Evolutionary conservation across 2,329 filamentous ascomycete genomes (phyloP).

Genomic region (Fusarium continuum): DNA sequence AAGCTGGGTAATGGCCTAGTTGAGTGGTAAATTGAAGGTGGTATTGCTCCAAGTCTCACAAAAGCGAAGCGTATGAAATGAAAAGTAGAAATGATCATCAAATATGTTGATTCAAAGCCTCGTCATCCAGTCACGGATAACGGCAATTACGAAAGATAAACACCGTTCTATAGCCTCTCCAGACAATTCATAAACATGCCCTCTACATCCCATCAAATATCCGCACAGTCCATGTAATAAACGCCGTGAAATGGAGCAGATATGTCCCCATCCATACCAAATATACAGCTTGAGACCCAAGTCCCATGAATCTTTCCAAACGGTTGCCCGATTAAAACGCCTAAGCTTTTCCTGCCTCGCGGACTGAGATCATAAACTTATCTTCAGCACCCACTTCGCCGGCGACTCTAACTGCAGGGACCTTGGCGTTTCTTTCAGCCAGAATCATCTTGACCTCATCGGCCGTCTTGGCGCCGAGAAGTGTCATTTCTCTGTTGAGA

Average conservation of each 20-base stretch:
- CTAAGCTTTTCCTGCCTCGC: slow-evolving; percentile 49
- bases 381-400: slow-evolving; percentile 60
- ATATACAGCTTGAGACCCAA: slow-evolving; percentile 37
- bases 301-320: slow-evolving; percentile 13
- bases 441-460: slow-evolving; percentile 55
- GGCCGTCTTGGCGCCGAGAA: slow-evolving; percentile 58
- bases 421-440: slow-evolving; percentile 46
- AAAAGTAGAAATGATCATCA: background rate
- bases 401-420: slow-evolving; percentile 48
- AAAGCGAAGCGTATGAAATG: background rate
- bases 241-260: slow-evolving; percentile 39
- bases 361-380: slow-evolving; percentile 50
- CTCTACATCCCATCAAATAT: slow-evolving; percentile 27
- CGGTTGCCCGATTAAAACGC: slow-evolving; percentile 13
- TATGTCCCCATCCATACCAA: slow-evolving; percentile 42
- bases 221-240: slow-evolving; percentile 34
- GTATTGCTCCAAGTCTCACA: no score
- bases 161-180: slow-evolving; percentile 29
- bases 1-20: no score
- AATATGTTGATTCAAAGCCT: slow-evolving; percentile 34
- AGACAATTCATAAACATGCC: slow-evolving; percentile 32
- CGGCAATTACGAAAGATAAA: slow-evolving; percentile 34
- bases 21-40: no score
- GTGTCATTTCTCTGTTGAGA: slow-evolving; percentile 59
- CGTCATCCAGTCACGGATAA: slow-evolving; percentile 22